phyloP scores from a whole-genome alignment of 2,329 filamentous ascomycete genomes.

The Akanthomyces lecanii region DNA sequence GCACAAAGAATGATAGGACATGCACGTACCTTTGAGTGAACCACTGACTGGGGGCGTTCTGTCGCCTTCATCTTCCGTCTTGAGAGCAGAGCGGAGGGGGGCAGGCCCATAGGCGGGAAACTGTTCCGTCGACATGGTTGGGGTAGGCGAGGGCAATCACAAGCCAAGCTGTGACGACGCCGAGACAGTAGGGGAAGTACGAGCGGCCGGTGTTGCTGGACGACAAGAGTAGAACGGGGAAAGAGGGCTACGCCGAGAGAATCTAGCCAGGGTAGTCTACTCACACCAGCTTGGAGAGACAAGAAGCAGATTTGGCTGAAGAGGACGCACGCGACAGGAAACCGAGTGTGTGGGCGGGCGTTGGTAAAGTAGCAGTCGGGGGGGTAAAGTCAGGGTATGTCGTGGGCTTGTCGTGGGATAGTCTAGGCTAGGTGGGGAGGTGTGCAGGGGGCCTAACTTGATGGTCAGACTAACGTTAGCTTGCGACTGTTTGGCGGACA shows the following conservation, averaged over 20 bases:
- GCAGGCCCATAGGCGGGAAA: conserved; percentile 16
- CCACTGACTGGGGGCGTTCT: conserved; percentile 34
- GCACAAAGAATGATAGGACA: no score
- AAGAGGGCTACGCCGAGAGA: not conserved
- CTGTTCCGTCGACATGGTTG: conserved; percentile 12
- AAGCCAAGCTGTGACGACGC: conserved; percentile 15
- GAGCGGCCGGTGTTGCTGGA: not conserved
- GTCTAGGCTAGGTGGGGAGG: conserved; percentile 8
- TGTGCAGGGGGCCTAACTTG: not conserved
- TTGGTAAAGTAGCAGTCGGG: not conserved
- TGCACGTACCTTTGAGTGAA: conserved; percentile 41
- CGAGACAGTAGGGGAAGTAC: conserved; percentile 25
- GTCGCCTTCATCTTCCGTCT: conserved; percentile 40
- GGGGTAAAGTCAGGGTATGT: not conserved
- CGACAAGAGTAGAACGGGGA: not conserved
- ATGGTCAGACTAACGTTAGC: not conserved
- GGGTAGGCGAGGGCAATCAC: not conserved
- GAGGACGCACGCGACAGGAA: conserved; percentile 15
- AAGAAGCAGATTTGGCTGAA: not conserved
- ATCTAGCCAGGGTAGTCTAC: not conserved
- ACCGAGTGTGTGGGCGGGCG: conserved; percentile 3
- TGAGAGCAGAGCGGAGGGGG: conserved; percentile 41
- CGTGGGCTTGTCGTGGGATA: conserved; percentile 1
- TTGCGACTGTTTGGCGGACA: conserved; percentile 2
- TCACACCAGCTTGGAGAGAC: conserved; percentile 1